phyloP scores from a whole-genome alignment of 495 filamentous ascomycete genomes.

The Trichodelitschia bisporula region DNA sequence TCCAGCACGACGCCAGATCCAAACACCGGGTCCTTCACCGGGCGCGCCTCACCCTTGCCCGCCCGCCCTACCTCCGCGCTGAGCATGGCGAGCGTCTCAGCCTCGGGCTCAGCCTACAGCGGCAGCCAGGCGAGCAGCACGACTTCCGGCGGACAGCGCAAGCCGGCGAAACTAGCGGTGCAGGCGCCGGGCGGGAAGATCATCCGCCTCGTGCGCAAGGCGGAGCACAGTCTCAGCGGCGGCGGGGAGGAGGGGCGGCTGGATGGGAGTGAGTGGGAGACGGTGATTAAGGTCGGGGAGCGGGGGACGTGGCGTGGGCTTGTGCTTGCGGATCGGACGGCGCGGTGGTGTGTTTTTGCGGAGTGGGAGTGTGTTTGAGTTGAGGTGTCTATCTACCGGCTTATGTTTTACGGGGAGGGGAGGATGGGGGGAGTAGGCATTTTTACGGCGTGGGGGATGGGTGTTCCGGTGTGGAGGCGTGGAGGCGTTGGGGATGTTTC shows the following conservation, averaged over 20 bases:
- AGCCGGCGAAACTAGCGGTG: conserved; percentile 88
- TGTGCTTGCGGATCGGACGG: conserved; percentile 84
- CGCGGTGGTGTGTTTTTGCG: conserved; percentile 93
- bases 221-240: conserved; percentile 13
- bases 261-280: conserved; percentile 87
- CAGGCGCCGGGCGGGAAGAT: conserved; percentile 94
- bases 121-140: conserved; percentile 2
- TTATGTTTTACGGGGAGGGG: too few relatives aligned
- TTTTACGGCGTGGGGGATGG: too few relatives aligned
- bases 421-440: too few relatives aligned
- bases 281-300: conserved; percentile 90
- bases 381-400: neutral
- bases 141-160: conserved; percentile 20
- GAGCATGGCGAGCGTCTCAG: conserved; percentile 51
- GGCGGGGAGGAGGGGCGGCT: conserved; percentile 32
- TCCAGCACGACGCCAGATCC: conserved; percentile 24
- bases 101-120: conserved; percentile 28
- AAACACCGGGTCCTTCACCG: conserved; percentile 7
- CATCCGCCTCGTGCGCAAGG: conserved; percentile 63
- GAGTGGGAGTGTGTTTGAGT: conserved; percentile 59
- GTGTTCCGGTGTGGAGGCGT: too few relatives aligned
- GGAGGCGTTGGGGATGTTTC: too few relatives aligned
- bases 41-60: conserved; percentile 36
- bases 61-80: conserved; percentile 54
- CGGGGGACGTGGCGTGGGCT: conserved; percentile 76